These are phyloP conservation scores for Entelexis sorbosivorans DNA, from an alignment of 1,139 yeast genomes.

Conservation along the genomic window DNA sequence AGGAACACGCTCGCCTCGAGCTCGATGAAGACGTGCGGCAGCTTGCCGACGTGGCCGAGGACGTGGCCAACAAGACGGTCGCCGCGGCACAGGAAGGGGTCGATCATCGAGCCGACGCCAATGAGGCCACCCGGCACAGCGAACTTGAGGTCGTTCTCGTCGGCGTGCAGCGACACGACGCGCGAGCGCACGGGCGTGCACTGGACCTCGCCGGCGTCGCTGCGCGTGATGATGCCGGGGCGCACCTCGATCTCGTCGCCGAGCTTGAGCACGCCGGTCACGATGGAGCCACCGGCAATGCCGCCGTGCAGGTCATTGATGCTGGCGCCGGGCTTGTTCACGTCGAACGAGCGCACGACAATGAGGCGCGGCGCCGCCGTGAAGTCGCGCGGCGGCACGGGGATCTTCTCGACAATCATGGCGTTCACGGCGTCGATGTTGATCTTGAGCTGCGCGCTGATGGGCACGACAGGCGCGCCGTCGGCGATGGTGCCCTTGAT, in stretches of 20 bases:
- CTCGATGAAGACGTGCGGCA: constrained; percentile 93
- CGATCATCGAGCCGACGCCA: constrained; percentile 98
- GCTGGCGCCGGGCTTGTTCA: constrained; percentile 97
- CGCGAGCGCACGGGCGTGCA: constrained; percentile 93
- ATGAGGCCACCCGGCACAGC: constrained; percentile 99
- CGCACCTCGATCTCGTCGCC: constrained; percentile 98
- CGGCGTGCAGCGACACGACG: constrained; percentile 90
- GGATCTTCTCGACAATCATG: constrained; percentile 88
- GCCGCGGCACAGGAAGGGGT: constrained; percentile 97
- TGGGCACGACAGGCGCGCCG: constrained; percentile 98
- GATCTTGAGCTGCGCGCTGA: constrained; percentile 96
- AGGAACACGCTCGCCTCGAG: constrained; percentile 95
- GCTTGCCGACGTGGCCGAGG: constrained; percentile 90
- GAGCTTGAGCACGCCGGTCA: constrained; percentile 90
- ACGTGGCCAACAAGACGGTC: constrained; percentile 99
- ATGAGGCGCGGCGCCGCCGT: constrained; percentile 87
- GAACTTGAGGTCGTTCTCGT: constrained; percentile 91
- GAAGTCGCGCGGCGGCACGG: constrained; percentile 93
- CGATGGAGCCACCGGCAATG: constrained; percentile 98
- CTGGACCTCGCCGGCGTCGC: constrained; percentile 71
- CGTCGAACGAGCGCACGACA: constrained; percentile 97
- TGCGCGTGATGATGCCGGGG: constrained; percentile 95
- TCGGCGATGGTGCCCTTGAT: constrained; percentile 98
- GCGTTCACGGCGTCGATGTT: constrained; percentile 98
- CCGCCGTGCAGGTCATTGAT: constrained; percentile 97